Base-by-base conservation (phyloP, 441 rosid genomes). In the Cnidoscolus chayamansa region DNA sequence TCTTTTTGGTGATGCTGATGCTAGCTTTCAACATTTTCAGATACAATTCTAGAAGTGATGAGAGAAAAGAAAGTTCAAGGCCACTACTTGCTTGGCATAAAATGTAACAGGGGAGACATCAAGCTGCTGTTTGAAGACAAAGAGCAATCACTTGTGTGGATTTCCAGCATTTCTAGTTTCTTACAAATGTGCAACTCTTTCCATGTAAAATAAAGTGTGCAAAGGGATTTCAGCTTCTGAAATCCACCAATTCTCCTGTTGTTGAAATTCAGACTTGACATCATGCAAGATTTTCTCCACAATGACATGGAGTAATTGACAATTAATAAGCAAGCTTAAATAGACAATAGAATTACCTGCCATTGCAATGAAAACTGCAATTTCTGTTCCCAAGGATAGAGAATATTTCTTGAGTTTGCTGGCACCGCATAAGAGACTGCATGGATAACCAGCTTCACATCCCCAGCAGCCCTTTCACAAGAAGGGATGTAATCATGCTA, bases 111-210 rank as follows among this genome's bases (percentile, higher is more conserved):
- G 49, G 74, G 74, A 5, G 20, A 43, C 16, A 60, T 71, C 58
- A 71, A 60, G 74, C 49, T 71, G 48, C 19, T 71, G 47, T 71
- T 71, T 61, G 57, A 71, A 71, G 67, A 71, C 45, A 61, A 11
- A 48, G 16, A 71, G 10, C 74, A 71, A 35, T 71, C 47, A n/a
- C 47, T 45, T 60, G 43, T 25, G 30, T 60, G 74, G 74, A 71
- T 71, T 57, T 61, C 74, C 1, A 71, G 6, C 30, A 60, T 71
- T 47, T 60, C 74, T 31, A 71, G 25, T 10, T 6, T 47, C 43
- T 9, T 71, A 40, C 43, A 31, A 58, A 66, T 50, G 15, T 50
- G 11, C 2, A 25, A 25, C 5, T n/a, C 67, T 63, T 40, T 1
- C 12, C 15, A 19, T 19, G 16, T 45, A 13, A 1, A 20, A 3